Evolutionary conservation across 805 yeast genomes (phyloP), one percentile per base, ranked within the genome.

Genomic region (Metschnikowia kunwiensis): DNA sequence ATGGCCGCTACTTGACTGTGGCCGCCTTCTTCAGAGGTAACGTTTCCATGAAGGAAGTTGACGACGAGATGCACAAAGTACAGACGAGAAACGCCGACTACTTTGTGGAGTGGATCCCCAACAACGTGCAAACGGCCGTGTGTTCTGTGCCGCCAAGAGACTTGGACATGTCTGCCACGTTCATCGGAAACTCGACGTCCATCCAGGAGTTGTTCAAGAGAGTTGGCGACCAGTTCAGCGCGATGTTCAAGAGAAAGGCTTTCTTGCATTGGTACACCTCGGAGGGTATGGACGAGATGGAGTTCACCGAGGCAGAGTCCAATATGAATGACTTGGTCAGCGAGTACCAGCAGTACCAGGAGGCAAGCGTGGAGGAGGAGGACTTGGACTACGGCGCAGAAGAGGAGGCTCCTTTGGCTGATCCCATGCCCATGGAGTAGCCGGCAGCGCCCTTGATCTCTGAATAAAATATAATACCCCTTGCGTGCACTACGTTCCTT

Each of bases 211-310:
- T 88, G 55, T 88, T 88, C 69, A 79, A 80, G 67, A 82, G 96
- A 68, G 83, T 86, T 39, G 91, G 91, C 47, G 86, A 77, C 54
- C 96, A 88, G 68, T 88, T 88, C 68, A 73, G 82, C 51, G 89
- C 88, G 43, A 88, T 88, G 96, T 88, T 84, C 68, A 78, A 86
- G 61, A 86, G 93, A 71, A 84, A 82, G 64, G 96, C 96, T 47
- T 88, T 88, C 79, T 80, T 88, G 68, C 96, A 88, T 66, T 88
- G 96, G 96, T 88, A 86, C 68, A 85, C 93, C 7, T 76, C 82
- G 51, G 96, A 88, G 67, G 96, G 96, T 70, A 88, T 88, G 96
- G 96, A 88, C 58, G 94, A 83, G 68, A 75, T 81, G 73, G 96
- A 88, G 69, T 88, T 88, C 65, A 78, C 87, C 40, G 96, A 88